Conservation (phyloP, 192 early-diverging fungal species). For the Backusella psychrophila region DNA sequence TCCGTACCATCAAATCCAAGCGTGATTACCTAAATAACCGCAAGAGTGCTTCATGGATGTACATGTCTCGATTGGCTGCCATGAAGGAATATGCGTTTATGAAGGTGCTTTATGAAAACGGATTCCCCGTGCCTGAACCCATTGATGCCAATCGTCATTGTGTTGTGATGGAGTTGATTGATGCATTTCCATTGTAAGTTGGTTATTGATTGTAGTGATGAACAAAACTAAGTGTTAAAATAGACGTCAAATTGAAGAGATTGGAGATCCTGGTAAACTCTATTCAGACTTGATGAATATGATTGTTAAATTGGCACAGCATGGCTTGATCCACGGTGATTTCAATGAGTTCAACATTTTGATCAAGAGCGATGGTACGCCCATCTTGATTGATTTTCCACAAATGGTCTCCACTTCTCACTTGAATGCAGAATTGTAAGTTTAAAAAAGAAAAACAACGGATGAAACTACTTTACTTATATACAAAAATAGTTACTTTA, state of each 20-base stretch:
- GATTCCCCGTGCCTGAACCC: constrained; percentile 94
- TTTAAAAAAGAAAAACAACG: not conserved
- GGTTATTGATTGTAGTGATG: not conserved
- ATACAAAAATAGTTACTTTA: constrained; percentile 72
- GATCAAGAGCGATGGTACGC: constrained; percentile 75
- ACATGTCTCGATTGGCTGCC: constrained; percentile 97
- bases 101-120: constrained; percentile 93
- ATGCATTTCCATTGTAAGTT: constrained; percentile 83
- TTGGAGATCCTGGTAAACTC: constrained; percentile 87
- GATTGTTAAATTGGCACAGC: constrained; percentile 90
- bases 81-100: constrained; percentile 99
- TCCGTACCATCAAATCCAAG: constrained; percentile 96
- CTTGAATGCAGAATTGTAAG: constrained; percentile 85
- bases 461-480: not conserved
- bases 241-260: constrained; percentile 80
- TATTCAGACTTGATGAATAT: constrained; percentile 95
- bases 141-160: constrained; percentile 94
- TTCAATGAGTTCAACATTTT: constrained; percentile 99
- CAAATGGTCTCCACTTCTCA: constrained; percentile 99
- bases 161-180: constrained; percentile 94
- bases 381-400: constrained; percentile 98
- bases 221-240: too few relatives aligned
- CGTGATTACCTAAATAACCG: constrained; percentile 95
- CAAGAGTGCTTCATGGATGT: constrained; percentile 98
- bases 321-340: constrained; percentile 98